These are phyloP conservation scores for Ceratocystiopsis minuta DNA, from an alignment of 2,329 filamentous ascomycete genomes.

Conservation along the genomic window DNA sequence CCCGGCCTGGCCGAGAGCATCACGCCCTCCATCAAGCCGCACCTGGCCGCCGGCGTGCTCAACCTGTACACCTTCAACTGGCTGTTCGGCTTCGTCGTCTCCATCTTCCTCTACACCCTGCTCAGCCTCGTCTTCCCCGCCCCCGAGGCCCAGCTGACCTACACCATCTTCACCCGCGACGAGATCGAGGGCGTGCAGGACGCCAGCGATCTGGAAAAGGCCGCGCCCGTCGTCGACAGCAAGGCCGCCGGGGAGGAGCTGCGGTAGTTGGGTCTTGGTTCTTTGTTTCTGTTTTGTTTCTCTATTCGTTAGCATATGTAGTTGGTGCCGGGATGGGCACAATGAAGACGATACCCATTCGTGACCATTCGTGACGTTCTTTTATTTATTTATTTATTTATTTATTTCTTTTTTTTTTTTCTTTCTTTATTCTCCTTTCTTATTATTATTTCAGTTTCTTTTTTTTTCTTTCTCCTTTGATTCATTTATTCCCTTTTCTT, in stretches of 20 bases:
- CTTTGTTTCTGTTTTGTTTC: neutral
- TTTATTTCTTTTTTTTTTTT: no score
- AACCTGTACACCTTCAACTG: constrained; percentile 49
- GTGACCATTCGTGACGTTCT: no score
- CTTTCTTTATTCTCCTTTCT: neutral
- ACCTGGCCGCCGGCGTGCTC: constrained; percentile 22
- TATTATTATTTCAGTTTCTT: no score
- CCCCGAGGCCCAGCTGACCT: constrained; percentile 26
- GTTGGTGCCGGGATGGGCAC: neutral
- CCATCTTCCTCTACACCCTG: constrained; percentile 34
- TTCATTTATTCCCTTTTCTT: neutral
- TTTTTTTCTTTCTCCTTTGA: neutral
- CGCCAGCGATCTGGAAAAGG: constrained; percentile 9
- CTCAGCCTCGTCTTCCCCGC: constrained; percentile 31
- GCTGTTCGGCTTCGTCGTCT: constrained; percentile 40
- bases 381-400: no score
- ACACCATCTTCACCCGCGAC: constrained; percentile 20
- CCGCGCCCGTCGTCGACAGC: neutral
- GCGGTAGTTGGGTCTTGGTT: neutral
- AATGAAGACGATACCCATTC: no score
- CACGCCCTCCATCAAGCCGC: constrained; percentile 5
- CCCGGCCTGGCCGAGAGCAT: constrained; percentile 15
- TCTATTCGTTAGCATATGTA: neutral
- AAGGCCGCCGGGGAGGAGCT: constrained; percentile 3
- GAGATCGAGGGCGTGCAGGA: constrained; percentile 11